A percentile compares a stretch with the other conserved stretches of the same genome.
These are phyloP conservation scores for Termitomyces sp. DNA, from an alignment of 768 basidiomycete species.

Conservation along the genomic window DNA sequence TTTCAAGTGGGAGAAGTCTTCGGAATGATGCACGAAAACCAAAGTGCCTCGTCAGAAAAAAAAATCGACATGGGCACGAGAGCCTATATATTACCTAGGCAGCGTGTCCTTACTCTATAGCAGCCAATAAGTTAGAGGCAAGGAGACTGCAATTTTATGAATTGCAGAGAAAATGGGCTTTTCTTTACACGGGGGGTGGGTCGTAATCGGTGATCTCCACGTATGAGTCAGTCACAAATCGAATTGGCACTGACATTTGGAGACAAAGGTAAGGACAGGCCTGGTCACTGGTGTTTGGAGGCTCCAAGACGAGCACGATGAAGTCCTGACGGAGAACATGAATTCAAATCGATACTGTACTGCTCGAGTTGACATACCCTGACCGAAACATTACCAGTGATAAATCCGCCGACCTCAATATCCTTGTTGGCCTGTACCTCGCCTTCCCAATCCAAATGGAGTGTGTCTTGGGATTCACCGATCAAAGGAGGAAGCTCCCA, in stretches of 20 bases:
- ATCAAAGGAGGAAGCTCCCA: conserved; percentile 35
- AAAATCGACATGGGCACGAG: not conserved
- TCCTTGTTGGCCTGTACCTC: conserved; percentile 34
- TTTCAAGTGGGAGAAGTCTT: no score
- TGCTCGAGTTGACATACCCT: conserved; percentile 25
- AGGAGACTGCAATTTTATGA: not conserved
- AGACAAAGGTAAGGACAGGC: conserved; percentile 26
- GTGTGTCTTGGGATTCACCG: conserved; percentile 15
- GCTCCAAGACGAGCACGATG: conserved; percentile 39
- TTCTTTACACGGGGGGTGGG: not conserved
- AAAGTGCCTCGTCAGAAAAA: no score
- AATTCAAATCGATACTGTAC: not conserved
- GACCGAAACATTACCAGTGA: conserved; percentile 34
- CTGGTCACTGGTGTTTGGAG: conserved; percentile 27
- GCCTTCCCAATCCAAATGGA: conserved; percentile 58
- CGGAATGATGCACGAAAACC: no score
- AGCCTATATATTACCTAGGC: not conserved
- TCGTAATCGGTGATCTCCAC: conserved; percentile 16
- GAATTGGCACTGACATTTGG: conserved; percentile 45
- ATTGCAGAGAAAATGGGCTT: not conserved
- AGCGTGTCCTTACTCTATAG: not conserved
- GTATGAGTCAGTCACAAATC: conserved; percentile 55
- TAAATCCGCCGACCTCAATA: conserved; percentile 40
- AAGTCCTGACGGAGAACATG: conserved; percentile 40
- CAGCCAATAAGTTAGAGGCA: not conserved